phyloP scores from a whole-genome alignment of 225 moss, liverwort and hornwort species.

The Rhytidiadelphus loreus region DNA sequence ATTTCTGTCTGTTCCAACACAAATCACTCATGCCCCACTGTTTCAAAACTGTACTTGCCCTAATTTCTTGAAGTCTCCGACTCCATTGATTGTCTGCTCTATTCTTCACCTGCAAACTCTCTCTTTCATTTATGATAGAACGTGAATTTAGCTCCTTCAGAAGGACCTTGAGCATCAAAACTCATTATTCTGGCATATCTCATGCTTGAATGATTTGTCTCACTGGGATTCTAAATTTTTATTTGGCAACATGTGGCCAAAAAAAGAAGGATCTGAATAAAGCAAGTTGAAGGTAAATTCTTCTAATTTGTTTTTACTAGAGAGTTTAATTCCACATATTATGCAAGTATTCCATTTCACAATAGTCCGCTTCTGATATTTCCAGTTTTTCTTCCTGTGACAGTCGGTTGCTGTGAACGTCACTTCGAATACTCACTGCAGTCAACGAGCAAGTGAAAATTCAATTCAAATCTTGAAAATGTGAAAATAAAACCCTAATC shows the following conservation, averaged over 20 bases:
- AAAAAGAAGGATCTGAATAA: background rate
- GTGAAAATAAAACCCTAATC: too few species aligned
- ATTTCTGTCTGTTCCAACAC: too few species aligned
- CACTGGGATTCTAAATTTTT: background rate
- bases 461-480: background rate
- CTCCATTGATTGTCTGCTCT: background rate
- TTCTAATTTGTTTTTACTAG: background rate
- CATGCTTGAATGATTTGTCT: background rate
- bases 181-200: background rate
- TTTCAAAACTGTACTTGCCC: background rate
- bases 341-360: background rate
- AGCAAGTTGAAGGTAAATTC: background rate
- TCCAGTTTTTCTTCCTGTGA: background rate
- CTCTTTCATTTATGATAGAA: background rate
- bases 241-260: too few species aligned
- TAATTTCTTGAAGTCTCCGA: background rate
- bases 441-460: background rate
- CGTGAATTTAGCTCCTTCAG: background rate
- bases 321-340: background rate
- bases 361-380: background rate
- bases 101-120: background rate
- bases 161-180: background rate
- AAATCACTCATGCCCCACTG: background rate
- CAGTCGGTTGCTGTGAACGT: background rate
- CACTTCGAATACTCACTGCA: background rate